Evolutionary conservation across 1,284 basidiomycete genomes (phyloP).

Genomic region (Vanrija pseudolonga): DNA sequence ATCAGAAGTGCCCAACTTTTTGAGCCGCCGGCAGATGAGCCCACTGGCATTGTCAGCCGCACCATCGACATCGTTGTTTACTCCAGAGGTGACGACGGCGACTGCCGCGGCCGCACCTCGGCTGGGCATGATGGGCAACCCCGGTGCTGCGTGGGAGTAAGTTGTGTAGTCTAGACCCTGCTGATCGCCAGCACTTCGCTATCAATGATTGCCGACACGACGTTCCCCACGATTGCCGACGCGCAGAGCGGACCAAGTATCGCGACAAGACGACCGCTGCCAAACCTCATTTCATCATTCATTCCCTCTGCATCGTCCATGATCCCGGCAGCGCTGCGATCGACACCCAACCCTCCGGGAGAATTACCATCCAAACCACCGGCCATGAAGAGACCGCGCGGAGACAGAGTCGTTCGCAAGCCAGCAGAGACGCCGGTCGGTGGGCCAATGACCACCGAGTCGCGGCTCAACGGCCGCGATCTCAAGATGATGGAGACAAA

Average conservation of each 20-base stretch:
- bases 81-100: slow-evolving; percentile 54
- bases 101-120: slow-evolving; percentile 4
- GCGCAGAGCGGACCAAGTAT: slow-evolving; percentile 1
- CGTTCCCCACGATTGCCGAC: slow-evolving; percentile 31
- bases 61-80: slow-evolving; percentile 65
- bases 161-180: slow-evolving; percentile 1
- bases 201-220: slow-evolving; percentile 32
- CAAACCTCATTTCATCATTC: slow-evolving; percentile 31
- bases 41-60: slow-evolving; percentile 14
- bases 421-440: slow-evolving; percentile 7
- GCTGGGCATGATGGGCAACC: slow-evolving; percentile 35
- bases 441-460: slow-evolving; percentile 11
- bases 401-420: slow-evolving; percentile 9
- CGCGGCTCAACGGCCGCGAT: slow-evolving; percentile 26
- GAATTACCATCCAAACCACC: slow-evolving; percentile 33
- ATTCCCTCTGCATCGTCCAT: slow-evolving; percentile 20
- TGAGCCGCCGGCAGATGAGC: slow-evolving; percentile 52
- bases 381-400: slow-evolving; percentile 44
- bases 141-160: slow-evolving; percentile 32
- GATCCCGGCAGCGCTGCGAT: slow-evolving; percentile 17
- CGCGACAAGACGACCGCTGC: slow-evolving; percentile 25
- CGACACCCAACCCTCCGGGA: slow-evolving; percentile 23
- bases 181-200: slow-evolving; percentile 26
- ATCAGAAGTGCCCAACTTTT: slow-evolving; percentile 52
- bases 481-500: slow-evolving; percentile 30